A percentile compares a stretch with the other conserved stretches of the same genome.
Conservation (phyloP, 345 rosid species). For the Eucalyptus caleyi region DNA sequence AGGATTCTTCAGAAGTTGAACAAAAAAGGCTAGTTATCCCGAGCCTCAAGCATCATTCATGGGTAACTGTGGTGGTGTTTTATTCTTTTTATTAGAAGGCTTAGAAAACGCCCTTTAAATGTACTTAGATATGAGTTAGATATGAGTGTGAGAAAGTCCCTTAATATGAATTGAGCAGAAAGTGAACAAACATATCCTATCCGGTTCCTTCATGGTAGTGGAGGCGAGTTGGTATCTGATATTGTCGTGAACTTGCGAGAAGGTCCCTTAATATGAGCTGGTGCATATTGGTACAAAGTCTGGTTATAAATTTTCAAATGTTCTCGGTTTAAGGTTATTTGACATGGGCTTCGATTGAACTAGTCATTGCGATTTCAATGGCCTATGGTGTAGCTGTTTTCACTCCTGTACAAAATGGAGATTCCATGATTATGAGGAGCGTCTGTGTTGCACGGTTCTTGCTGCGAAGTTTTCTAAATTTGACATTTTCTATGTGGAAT, state of each 20-base stretch:
- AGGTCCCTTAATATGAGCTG: background rate
- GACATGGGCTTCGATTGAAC: background rate
- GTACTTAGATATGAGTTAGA: too few relatives aligned
- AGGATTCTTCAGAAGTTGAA: background rate
- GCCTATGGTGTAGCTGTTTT: background rate
- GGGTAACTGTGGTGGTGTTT: background rate
- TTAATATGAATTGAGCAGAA: too few relatives aligned
- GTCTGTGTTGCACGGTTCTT: background rate
- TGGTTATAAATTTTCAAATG: background rate
- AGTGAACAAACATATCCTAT: background rate
- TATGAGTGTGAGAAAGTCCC: background rate
- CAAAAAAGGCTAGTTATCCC: background rate
- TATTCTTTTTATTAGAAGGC: background rate
- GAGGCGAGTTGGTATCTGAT: background rate
- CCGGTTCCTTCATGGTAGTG: background rate
- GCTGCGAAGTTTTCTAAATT: background rate
- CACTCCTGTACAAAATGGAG: background rate
- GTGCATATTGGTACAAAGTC: background rate
- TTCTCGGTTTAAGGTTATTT: background rate
- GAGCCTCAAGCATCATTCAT: background rate
- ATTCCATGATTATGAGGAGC: background rate
- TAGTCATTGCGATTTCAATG: background rate
- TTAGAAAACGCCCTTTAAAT: too few relatives aligned
- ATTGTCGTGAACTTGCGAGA: background rate
- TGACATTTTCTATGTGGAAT: too few relatives aligned